Evolutionary conservation across 2,329 filamentous ascomycete species (phyloP).

Genomic region (Aspergillus pseudoviridinutans): DNA sequence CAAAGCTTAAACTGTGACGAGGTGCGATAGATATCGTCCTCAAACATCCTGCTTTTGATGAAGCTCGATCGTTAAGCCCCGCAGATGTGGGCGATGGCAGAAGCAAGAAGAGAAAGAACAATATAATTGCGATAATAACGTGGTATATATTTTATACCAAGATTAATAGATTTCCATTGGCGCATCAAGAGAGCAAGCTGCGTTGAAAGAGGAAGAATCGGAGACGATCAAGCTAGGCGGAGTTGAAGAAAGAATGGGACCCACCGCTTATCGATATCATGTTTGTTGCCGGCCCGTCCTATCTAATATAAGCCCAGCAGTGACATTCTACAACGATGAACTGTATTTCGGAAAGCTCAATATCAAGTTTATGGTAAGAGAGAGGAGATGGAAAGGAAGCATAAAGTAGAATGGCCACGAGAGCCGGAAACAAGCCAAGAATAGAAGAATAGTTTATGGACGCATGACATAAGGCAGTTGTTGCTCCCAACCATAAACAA

Average conservation of each 20-base stretch:
- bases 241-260: neutral
- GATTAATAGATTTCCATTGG: neutral
- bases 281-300: neutral
- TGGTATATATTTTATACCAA: neutral
- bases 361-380: neutral
- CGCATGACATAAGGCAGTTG: neutral
- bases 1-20: conserved; percentile 89
- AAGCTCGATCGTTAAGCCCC: neutral
- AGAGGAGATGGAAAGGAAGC: neutral
- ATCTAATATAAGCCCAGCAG: neutral
- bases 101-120: neutral
- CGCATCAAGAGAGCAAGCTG: neutral
- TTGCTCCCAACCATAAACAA: conserved; percentile 2
- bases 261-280: neutral
- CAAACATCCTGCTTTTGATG: conserved; percentile 57
- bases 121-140: neutral
- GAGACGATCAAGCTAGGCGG: neutral
- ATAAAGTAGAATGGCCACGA: neutral
- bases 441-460: neutral
- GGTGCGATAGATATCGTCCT: conserved; percentile 86
- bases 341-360: neutral
- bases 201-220: neutral
- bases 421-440: neutral
- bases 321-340: neutral
- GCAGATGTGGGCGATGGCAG: neutral